phyloP scores from a whole-genome alignment of 2,329 filamentous ascomycete genomes.

The Fusarium tjaetaba region DNA sequence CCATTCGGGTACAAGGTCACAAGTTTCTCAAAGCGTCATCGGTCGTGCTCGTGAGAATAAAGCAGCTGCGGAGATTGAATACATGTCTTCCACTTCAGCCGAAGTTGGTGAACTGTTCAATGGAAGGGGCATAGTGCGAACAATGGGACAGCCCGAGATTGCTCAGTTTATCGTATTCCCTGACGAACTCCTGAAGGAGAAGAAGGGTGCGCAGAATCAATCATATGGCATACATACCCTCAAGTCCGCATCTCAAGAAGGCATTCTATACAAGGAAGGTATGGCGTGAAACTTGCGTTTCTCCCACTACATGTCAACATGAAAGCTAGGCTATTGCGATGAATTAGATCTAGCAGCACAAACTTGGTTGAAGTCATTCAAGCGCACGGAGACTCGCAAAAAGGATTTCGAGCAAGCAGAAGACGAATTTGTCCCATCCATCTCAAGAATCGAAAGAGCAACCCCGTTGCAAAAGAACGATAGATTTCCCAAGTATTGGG shows the following conservation, averaged over 20 bases:
- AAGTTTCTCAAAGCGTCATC: fast-evolving
- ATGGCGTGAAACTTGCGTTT: neutral
- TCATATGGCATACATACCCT: neutral
- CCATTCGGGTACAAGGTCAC: fast-evolving
- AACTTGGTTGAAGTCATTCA: neutral
- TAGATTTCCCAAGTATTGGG: neutral
- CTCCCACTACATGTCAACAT: neutral
- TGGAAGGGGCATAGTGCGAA: neutral
- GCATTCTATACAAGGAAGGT: neutral
- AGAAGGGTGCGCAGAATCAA: neutral
- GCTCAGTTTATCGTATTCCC: neutral
- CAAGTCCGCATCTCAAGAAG: neutral
- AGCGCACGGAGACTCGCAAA: neutral
- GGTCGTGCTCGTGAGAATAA: neutral
- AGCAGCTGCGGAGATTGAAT: neutral
- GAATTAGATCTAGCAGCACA: neutral
- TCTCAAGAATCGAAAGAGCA: neutral
- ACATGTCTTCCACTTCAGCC: neutral
- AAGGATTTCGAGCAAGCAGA: neutral
- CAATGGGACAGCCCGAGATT: neutral
- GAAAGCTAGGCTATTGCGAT: neutral
- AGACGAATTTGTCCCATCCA: no score
- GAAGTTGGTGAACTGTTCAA: neutral
- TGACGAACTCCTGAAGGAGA: neutral
- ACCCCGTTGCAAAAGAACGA: neutral